phyloP scores from a whole-genome alignment of 768 basidiomycete genomes.

The Multifurca ochricompacta region DNA sequence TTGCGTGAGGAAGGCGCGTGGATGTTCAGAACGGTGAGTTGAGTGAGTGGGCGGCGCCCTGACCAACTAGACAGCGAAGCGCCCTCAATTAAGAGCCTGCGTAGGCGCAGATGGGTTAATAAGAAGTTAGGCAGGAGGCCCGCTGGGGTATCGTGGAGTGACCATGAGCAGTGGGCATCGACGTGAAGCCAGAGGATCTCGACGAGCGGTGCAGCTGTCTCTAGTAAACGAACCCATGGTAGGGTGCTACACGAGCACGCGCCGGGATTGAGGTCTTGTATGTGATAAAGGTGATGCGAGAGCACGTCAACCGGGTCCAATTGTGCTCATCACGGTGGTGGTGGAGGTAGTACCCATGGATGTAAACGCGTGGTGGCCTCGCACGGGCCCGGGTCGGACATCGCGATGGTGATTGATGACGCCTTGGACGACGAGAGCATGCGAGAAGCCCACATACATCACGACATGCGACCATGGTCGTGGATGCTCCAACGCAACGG shows the following conservation, averaged over 20 bases:
- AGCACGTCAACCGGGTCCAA: constrained; percentile 8
- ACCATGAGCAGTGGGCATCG: not conserved
- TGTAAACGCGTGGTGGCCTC: not conserved
- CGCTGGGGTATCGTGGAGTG: not conserved
- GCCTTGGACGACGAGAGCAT: constrained; percentile 11
- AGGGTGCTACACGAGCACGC: not conserved
- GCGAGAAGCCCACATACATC: constrained; percentile 1
- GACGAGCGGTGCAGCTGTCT: constrained; percentile 3
- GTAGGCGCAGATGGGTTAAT: constrained; percentile 7
- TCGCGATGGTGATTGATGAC: not conserved
- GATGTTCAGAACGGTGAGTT: constrained; percentile 2
- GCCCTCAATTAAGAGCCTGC: not conserved
- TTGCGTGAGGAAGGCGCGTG: constrained; percentile 1
- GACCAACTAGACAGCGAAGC: constrained; percentile 4
- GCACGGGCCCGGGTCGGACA: not conserved
- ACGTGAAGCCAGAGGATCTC: constrained; percentile 1
- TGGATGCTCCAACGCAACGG: constrained; percentile 7
- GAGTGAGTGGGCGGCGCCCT: not conserved
- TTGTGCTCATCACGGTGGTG: not conserved
- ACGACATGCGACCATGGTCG: constrained; percentile 8
- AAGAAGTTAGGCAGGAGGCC: constrained; percentile 6
- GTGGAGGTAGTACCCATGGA: not conserved
- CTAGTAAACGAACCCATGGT: not conserved
- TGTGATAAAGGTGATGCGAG: constrained; percentile 9
- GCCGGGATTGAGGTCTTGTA: constrained; percentile 4